phyloP scores from a whole-genome alignment of 2,329 filamentous ascomycete genomes.

The Emmonsia crescens region DNA sequence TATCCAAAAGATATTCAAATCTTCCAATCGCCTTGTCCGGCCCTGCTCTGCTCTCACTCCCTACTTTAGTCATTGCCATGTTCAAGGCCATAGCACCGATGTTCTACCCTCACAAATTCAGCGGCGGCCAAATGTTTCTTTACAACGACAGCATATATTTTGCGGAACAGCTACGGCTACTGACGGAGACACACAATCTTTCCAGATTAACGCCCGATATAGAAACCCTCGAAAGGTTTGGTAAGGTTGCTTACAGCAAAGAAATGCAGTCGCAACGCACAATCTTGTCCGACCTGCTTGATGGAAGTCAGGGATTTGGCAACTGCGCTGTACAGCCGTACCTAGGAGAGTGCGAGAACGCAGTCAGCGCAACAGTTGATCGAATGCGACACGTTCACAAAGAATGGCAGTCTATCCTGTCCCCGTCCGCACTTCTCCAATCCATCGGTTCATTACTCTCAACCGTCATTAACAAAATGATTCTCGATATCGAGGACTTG shows the following conservation, averaged over 20 bases:
- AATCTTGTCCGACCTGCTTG: conserved; percentile 51
- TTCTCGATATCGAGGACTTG: conserved; percentile 52
- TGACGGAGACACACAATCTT: conserved; percentile 38
- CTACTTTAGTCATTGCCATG: conserved; percentile 40
- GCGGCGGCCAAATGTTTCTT: conserved; percentile 50
- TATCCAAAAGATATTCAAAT: conserved; percentile 17
- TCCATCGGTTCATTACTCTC: conserved; percentile 49
- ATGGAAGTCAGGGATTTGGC: conserved; percentile 51
- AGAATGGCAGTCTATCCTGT: conserved; percentile 49
- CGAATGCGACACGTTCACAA: conserved; percentile 46
- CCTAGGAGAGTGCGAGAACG: conserved; percentile 49
- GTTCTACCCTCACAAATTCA: conserved; percentile 34
- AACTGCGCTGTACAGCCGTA: conserved; percentile 50
- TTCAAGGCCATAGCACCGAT: conserved; percentile 39
- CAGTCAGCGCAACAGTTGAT: conserved; percentile 47
- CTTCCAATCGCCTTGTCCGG: conserved; percentile 32
- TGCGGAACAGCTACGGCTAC: conserved; percentile 41
- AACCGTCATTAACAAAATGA: conserved; percentile 48
- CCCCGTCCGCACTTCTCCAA: conserved; percentile 50
- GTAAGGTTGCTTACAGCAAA: conserved; percentile 49
- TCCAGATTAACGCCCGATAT: conserved; percentile 45
- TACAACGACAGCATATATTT: conserved; percentile 55
- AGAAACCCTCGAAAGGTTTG: conserved; percentile 47
- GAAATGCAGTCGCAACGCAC: conserved; percentile 57
- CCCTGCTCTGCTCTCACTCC: conserved; percentile 34